phyloP scores from a whole-genome alignment of 108 stramenopile genomes.

The Cyclotella kingstonii region DNA sequence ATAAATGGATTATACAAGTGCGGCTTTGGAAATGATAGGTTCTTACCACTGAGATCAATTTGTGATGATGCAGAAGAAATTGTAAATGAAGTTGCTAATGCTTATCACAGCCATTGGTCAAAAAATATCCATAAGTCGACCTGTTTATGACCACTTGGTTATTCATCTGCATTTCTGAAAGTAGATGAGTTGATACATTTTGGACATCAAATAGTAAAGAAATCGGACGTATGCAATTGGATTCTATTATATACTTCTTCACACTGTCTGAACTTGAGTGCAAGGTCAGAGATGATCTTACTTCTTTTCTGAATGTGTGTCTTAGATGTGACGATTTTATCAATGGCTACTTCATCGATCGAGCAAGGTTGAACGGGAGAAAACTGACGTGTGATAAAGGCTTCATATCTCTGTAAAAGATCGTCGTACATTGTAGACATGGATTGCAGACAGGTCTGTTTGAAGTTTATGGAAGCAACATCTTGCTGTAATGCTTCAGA shows the following conservation, averaged over 20 bases:
- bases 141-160: too few relatives aligned
- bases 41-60: slow-evolving; percentile 47
- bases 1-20: slow-evolving; percentile 52
- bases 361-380: slow-evolving; percentile 14
- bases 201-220: too few relatives aligned
- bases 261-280: slow-evolving; percentile 23
- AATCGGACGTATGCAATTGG: too few relatives aligned
- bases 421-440: slow-evolving; percentile 19
- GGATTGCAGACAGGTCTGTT: slow-evolving; percentile 16
- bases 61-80: slow-evolving; percentile 38
- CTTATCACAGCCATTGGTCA: too few relatives aligned
- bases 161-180: too few relatives aligned
- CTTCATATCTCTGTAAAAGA: slow-evolving; percentile 26
- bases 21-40: slow-evolving; percentile 51
- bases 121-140: too few relatives aligned
- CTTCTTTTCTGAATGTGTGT: slow-evolving; percentile 21
- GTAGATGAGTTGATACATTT: too few relatives aligned
- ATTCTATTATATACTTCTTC: slow-evolving; percentile 38
- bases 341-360: slow-evolving; percentile 17
- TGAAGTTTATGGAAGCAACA: slow-evolving; percentile 21
- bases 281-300: slow-evolving; percentile 28
- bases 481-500: slow-evolving; percentile 12
- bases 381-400: slow-evolving; percentile 22
- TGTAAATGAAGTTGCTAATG: slow-evolving; percentile 21
- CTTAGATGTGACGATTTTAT: slow-evolving; percentile 12